Conservation (phyloP, 1,284 basidiomycete species). For the Trichosporon coremiiforme region DNA sequence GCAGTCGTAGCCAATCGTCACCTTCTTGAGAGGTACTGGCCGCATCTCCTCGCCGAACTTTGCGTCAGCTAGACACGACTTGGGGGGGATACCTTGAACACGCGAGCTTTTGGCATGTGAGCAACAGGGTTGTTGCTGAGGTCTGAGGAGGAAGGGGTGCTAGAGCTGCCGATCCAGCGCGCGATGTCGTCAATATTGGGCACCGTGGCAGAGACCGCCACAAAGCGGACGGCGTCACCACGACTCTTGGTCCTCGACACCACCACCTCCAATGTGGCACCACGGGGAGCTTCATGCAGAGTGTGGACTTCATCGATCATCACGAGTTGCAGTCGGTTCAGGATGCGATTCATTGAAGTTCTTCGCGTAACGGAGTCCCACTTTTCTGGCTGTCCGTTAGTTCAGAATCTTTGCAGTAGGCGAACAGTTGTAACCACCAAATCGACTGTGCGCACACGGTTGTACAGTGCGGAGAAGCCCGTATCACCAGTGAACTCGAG, state of each 20-base stretch:
- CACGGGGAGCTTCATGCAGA: slow-evolving; percentile 75
- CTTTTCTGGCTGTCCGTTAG: slow-evolving; percentile 74
- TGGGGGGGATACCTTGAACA: slow-evolving; percentile 66
- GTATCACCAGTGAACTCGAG: slow-evolving; percentile 92
- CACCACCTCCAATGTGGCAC: slow-evolving; percentile 89
- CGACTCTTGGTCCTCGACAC: slow-evolving; percentile 77
- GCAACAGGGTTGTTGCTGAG: slow-evolving; percentile 7
- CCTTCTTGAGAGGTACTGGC: slow-evolving; percentile 75
- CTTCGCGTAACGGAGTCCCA: slow-evolving; percentile 88
- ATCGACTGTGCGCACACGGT: slow-evolving; percentile 66
- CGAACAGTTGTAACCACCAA: slow-evolving; percentile 80
- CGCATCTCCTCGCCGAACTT: slow-evolving; percentile 90
- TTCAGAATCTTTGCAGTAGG: background rate
- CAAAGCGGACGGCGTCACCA: slow-evolving; percentile 69
- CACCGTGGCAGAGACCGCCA: slow-evolving; percentile 89
- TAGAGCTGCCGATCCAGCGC: slow-evolving; percentile 67
- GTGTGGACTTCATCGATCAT: slow-evolving; percentile 96
- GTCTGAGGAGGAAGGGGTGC: background rate
- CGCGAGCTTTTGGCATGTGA: slow-evolving; percentile 62
- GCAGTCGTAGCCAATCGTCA: slow-evolving; percentile 66
- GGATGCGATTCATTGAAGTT: slow-evolving; percentile 44
- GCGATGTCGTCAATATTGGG: slow-evolving; percentile 92
- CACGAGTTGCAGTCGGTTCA: slow-evolving; percentile 60
- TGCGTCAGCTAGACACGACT: slow-evolving; percentile 3
- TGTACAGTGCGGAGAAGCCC: slow-evolving; percentile 66